Evolutionary conservation across 1,284 basidiomycete genomes (phyloP).

Genomic region (Mycena sp.): DNA sequence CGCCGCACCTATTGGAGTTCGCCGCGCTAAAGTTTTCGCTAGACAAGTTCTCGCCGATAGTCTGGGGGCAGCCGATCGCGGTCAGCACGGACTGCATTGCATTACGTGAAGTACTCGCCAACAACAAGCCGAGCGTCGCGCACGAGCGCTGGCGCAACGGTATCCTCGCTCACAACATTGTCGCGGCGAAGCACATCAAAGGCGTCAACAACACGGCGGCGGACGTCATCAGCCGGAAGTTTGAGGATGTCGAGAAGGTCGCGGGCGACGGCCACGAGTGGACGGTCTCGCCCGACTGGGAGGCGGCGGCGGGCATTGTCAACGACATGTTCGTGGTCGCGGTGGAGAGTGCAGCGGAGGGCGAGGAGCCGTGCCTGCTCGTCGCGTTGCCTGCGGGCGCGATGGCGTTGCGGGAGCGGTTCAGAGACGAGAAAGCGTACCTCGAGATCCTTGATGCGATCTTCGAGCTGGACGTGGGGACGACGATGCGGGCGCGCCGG

Average conservation of each 20-base stretch:
- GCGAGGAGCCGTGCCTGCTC: not conserved
- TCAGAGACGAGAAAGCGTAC: not conserved
- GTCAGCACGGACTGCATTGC: conserved; percentile 44
- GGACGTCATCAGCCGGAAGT: conserved; percentile 37
- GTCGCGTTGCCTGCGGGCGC: not conserved
- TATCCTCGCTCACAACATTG: too few species aligned
- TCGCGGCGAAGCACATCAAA: conserved; percentile 18
- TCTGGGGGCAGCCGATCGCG: conserved; percentile 38
- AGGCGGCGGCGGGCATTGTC: conserved; percentile 35
- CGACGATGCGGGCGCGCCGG: conserved; percentile 2
- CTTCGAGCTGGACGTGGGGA: not conserved
- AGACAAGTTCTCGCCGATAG: conserved; percentile 4
- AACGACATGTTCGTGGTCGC: conserved; percentile 37
- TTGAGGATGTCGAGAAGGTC: not conserved
- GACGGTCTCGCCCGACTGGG: conserved; percentile 30
- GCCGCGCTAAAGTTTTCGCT: conserved; percentile 41
- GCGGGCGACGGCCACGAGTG: conserved; percentile 41
- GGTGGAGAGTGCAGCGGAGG: not conserved
- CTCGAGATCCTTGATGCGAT: not conserved
- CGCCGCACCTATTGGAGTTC: conserved; percentile 43
- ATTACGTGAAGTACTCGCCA: conserved; percentile 32
- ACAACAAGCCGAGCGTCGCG: conserved; percentile 15
- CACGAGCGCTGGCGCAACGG: too few species aligned
- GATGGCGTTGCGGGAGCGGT: not conserved
- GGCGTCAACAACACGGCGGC: conserved; percentile 33